phyloP scores from a whole-genome alignment of 2,329 filamentous ascomycete genomes.

The Pseudogymnoascus sp. region DNA sequence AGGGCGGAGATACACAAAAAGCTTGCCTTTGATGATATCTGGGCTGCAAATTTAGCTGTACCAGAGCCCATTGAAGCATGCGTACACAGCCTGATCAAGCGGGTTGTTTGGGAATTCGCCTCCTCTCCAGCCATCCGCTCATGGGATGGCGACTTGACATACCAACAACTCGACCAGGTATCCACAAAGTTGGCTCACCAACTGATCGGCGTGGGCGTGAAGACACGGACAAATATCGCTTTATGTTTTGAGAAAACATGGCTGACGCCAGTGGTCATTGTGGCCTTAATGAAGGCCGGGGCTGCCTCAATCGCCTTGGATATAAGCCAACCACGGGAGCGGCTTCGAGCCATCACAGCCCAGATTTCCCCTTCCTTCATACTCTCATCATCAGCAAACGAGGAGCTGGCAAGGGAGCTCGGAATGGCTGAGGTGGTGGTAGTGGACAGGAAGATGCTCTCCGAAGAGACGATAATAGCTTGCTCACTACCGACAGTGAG shows the following conservation, averaged over 20 bases:
- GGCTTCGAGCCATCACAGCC: neutral
- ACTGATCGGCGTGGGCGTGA: constrained; percentile 9
- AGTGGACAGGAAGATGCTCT: neutral
- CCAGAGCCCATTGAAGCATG: neutral
- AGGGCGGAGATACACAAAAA: neutral
- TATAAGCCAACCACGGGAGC: constrained; percentile 9
- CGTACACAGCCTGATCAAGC: neutral
- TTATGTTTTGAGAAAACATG: constrained; percentile 22
- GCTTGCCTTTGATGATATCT: constrained; percentile 1
- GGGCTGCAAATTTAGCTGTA: constrained; percentile 12
- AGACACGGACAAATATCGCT: constrained; percentile 16
- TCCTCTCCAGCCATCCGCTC: constrained; percentile 15
- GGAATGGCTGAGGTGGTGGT: neutral
- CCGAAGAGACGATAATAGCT: neutral
- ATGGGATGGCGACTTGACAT: constrained; percentile 20
- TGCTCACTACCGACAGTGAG: neutral
- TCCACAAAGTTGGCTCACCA: constrained; percentile 11
- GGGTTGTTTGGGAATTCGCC: neutral
- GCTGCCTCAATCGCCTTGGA: constrained; percentile 26
- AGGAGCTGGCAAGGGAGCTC: neutral
- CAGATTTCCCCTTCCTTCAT: neutral
- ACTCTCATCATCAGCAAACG: neutral
- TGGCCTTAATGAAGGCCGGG: constrained; percentile 24
- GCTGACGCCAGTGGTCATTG: constrained; percentile 21
- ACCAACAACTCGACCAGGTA: constrained; percentile 15